These are phyloP conservation scores for Leucocoprinus leucothites DNA, from an alignment of 768 basidiomycete genomes.

Conservation along the genomic window DNA sequence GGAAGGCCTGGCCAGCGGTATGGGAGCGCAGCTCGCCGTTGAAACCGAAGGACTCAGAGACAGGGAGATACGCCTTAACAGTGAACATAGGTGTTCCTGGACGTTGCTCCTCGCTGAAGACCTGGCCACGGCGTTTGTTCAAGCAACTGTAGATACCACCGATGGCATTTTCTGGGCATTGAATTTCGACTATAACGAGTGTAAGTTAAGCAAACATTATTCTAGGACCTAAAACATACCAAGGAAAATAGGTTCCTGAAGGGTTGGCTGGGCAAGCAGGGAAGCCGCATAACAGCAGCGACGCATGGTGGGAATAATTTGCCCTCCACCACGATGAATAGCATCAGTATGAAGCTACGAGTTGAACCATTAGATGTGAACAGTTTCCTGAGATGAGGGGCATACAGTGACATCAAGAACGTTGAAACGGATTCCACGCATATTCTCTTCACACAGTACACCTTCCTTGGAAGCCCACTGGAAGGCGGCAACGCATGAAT, in stretches of 20 bases:
- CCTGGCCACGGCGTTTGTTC: constrained; percentile 98
- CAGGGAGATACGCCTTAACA: constrained; percentile 94
- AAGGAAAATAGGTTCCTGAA: constrained; percentile 97
- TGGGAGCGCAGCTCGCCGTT: constrained; percentile 91
- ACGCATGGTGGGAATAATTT: constrained; percentile 96
- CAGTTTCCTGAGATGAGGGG: constrained; percentile 12
- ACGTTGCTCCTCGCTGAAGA: constrained; percentile 96
- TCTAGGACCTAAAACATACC: constrained; percentile 40
- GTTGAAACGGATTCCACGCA: constrained; percentile 98
- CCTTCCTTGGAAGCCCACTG: constrained; percentile 99
- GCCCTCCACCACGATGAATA: constrained; percentile 98
- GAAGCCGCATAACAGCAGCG: constrained; percentile 96
- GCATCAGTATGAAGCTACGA: constrained; percentile 92
- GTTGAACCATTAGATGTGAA: constrained; percentile 10
- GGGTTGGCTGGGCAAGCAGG: constrained; percentile 82
- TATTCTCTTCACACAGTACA: constrained; percentile 94
- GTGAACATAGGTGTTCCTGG: constrained; percentile 99
- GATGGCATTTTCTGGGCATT: constrained; percentile 95
- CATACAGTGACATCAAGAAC: constrained; percentile 91
- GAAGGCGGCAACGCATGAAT: constrained; percentile 98
- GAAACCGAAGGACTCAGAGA: constrained; percentile 94
- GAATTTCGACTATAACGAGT: constrained; percentile 76
- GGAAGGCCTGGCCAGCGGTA: constrained; percentile 98
- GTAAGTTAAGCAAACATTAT: background rate
- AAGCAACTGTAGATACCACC: constrained; percentile 93